A percentile compares a stretch with the other conserved stretches of the same genome.
Evolutionary conservation across 106 monocot species (phyloP).

Genomic region (Platanthera guangdongensis): DNA sequence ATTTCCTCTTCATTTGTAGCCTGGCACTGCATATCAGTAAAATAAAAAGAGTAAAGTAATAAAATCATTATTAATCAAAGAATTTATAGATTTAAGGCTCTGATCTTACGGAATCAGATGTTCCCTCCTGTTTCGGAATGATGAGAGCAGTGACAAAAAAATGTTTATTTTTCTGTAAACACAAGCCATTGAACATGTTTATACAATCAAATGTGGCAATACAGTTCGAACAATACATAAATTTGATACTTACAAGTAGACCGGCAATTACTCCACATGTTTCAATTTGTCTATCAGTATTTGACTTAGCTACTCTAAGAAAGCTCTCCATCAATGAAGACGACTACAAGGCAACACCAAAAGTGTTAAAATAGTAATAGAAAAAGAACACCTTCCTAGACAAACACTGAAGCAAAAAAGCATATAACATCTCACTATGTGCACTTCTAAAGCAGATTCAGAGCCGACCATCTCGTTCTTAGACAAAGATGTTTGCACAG

Average conservation of each 20-base stretch:
- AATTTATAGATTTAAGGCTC: neutral
- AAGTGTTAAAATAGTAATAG: neutral
- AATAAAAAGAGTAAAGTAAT: slow-evolving; percentile 8
- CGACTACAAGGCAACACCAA: slow-evolving; percentile 42
- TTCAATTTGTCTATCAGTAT: slow-evolving; percentile 75
- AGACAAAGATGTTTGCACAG: slow-evolving; percentile 26
- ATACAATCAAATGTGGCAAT: neutral
- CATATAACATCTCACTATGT: slow-evolving; percentile 47
- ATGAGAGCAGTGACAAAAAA: slow-evolving; percentile 85
- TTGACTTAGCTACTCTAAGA: slow-evolving; percentile 81
- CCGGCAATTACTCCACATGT: slow-evolving; percentile 98
- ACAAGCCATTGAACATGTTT: slow-evolving; percentile 5
- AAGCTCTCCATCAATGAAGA: slow-evolving; percentile 81
- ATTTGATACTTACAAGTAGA: slow-evolving; percentile 67
- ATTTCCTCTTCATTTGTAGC: slow-evolving; percentile 98
- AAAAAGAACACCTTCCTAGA: neutral
- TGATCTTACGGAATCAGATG: slow-evolving; percentile 76
- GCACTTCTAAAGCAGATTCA: slow-evolving; percentile 77
- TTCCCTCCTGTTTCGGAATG: slow-evolving; percentile 91
- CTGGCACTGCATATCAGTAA: slow-evolving; percentile 52
- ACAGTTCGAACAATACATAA: neutral
- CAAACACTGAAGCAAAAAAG: neutral
- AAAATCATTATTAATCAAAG: neutral
- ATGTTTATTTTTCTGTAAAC: slow-evolving; percentile 75
- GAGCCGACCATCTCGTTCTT: slow-evolving; percentile 48